Evolutionary conservation across 225 moss, liverwort and hornwort genomes (phyloP).

Genomic region (Pseudisothecium myosuroides): DNA sequence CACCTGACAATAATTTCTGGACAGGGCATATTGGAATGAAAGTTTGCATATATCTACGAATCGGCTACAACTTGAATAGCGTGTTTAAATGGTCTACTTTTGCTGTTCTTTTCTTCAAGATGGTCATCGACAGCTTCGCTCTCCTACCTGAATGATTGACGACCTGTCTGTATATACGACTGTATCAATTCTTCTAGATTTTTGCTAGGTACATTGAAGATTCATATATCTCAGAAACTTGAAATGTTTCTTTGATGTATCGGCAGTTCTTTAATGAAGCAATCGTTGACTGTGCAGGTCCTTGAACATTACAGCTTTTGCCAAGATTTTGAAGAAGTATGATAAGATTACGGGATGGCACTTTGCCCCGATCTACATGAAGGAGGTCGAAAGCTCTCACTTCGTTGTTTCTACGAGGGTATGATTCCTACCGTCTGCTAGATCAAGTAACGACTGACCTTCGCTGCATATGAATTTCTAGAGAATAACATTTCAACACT

Average conservation of each 20-base stretch:
- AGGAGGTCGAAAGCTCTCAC: conserved; percentile 29
- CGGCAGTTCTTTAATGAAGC: not conserved
- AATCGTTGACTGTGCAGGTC: conserved; percentile 16
- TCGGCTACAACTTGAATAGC: not conserved
- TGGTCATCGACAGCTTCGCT: not conserved
- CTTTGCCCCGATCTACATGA: conserved; percentile 17
- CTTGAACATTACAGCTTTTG: conserved; percentile 56
- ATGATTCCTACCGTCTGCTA: not conserved
- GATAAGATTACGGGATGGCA: conserved; percentile 45
- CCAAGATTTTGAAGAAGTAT: conserved; percentile 72
- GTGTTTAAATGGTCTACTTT: not conserved
- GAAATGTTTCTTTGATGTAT: not conserved
- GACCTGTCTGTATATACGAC: not conserved
- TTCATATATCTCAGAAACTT: not conserved
- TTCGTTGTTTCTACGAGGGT: conserved; percentile 25
- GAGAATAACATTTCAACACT: not conserved
- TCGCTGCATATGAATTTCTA: not conserved
- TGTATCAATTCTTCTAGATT: not conserved
- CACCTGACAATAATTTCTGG: not conserved
- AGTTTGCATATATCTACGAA: too few species aligned
- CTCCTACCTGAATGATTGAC: not conserved
- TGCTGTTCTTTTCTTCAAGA: not conserved
- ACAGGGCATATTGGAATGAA: not conserved
- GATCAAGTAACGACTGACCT: not conserved
- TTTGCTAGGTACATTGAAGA: not conserved